Conservation (phyloP, 2,329 filamentous ascomycete species). For the Talaromyces sp. region DNA sequence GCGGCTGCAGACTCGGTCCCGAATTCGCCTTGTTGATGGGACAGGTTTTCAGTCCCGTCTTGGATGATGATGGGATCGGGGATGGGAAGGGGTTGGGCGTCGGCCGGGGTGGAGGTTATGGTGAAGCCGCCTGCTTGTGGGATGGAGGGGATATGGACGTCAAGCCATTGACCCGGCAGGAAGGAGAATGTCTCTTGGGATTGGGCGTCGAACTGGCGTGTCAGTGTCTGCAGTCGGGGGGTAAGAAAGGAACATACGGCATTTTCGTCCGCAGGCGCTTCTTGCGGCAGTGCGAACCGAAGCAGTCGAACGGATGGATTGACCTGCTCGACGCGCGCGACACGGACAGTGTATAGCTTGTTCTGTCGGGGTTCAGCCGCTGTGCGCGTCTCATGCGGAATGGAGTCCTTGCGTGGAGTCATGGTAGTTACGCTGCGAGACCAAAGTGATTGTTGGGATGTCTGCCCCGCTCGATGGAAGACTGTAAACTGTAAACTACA, state of each 20-base stretch:
- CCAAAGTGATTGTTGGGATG: conserved; percentile 10
- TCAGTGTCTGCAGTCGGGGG: neutral
- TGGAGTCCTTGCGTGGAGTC: conserved; percentile 31
- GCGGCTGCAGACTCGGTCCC: conserved; percentile 23
- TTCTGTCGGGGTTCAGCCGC: conserved; percentile 68
- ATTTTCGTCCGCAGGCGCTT: conserved; percentile 39
- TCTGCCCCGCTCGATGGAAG: neutral
- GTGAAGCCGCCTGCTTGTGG: conserved; percentile 79
- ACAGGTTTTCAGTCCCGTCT: conserved; percentile 7
- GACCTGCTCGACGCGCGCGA: conserved; percentile 61
- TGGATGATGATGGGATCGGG: conserved; percentile 20
- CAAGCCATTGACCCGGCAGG: conserved; percentile 82
- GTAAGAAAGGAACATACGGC: conserved; percentile 37
- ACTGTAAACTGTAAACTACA: neutral
- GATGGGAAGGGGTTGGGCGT: conserved; percentile 41
- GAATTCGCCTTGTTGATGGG: conserved; percentile 21
- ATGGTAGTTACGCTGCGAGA: conserved; percentile 9
- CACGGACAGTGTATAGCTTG: conserved; percentile 60
- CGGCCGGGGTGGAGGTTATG: conserved; percentile 70
- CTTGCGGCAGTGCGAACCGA: conserved; percentile 56
- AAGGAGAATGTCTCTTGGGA: conserved; percentile 54
- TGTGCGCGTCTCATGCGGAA: conserved; percentile 67
- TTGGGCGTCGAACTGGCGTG: conserved; percentile 1
- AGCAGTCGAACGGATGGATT: conserved; percentile 68
- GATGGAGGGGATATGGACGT: conserved; percentile 70